Evolutionary conservation across 2,329 filamentous ascomycete species (phyloP).

Genomic region (Claviceps pusilla): DNA sequence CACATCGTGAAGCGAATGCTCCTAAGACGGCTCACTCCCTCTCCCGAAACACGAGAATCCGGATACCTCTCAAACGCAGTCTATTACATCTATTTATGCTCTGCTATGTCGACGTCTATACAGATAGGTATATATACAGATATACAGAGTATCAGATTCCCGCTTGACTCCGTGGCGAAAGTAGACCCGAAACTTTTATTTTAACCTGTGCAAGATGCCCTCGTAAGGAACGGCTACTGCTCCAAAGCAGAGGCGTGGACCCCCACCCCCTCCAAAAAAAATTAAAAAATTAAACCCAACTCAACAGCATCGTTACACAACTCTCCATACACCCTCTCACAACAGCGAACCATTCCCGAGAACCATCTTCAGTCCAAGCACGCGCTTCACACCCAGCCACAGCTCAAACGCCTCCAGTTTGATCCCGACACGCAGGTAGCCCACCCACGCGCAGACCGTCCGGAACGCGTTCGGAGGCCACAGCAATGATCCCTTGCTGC

Average conservation of each 20-base stretch:
- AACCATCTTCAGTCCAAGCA: constrained; percentile 20
- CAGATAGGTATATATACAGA: background rate
- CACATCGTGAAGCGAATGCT: too few relatives aligned
- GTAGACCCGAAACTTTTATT: background rate
- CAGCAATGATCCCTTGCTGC: constrained; percentile 35
- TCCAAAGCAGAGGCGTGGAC: too few relatives aligned
- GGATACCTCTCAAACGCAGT: background rate
- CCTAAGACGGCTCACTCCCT: too few relatives aligned
- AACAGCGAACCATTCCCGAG: constrained; percentile 13
- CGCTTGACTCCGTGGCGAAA: background rate
- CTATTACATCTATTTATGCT: background rate
- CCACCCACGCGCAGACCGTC: constrained; percentile 40
- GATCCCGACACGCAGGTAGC: constrained; percentile 43
- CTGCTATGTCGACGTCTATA: background rate
- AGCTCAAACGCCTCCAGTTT: constrained; percentile 51
- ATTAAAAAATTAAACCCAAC: background rate
- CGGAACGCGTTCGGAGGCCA: constrained; percentile 42
- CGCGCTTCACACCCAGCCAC: constrained; percentile 41
- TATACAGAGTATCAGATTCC: background rate
- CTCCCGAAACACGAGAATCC: too few relatives aligned
- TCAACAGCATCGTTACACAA: background rate
- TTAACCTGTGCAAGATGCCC: too few relatives aligned
- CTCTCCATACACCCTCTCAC: background rate
- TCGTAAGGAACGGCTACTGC: too few relatives aligned
- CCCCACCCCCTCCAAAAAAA: too few relatives aligned